Evolutionary conservation across 2,329 filamentous ascomycete species (phyloP), one percentile per base, ranked within the genome.

Genomic region (Verticillium nonalfalfae): DNA sequence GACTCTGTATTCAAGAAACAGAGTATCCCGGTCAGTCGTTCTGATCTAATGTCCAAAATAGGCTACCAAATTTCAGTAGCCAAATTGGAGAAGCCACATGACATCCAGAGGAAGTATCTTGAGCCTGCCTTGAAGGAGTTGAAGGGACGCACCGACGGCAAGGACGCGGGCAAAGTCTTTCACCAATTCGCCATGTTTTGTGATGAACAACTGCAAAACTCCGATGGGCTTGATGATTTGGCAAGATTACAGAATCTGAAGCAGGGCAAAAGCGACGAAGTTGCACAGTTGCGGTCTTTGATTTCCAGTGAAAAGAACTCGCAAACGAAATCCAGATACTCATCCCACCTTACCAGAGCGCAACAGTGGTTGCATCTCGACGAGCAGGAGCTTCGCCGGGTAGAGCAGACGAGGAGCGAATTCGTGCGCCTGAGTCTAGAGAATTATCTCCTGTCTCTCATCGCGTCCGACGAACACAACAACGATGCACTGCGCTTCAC

Each of bases 101-200:
- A 87, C 60, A 97, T 99, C 63, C 91, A 97, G 66, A 87, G 89
- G 67, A 87, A 90, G 39, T 98, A 97, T 68, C 82, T 99, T 0
- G 85, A 89, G 60, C 91, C 91, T 26, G 93, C 95, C 0, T 86
- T 98, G 34, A 88, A 87, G 66, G 91, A 96, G 70, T 79, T 99
- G 7, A 89, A 86, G 68, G 87, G 87, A 1, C 83, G 84, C 56
- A 82, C 77, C 5, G 82, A 87, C 59, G 90, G 90, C 1, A 80
- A 83, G 55, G 90, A 94, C 63, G 90, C 93, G 2, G 93, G 93
- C 1, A 84, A 91, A 66, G 95, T 98, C 1, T 97, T 93, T 69
- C 93, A 97, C 71, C 91, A 96, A 68, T 98, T 98, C 73, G 95
- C 96, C 33, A 85, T 88, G 59, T 99, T 99, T 72, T 99, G 96